Base-by-base conservation (phyloP, 805 yeast species). In the Metschnikowia reukaufii region DNA sequence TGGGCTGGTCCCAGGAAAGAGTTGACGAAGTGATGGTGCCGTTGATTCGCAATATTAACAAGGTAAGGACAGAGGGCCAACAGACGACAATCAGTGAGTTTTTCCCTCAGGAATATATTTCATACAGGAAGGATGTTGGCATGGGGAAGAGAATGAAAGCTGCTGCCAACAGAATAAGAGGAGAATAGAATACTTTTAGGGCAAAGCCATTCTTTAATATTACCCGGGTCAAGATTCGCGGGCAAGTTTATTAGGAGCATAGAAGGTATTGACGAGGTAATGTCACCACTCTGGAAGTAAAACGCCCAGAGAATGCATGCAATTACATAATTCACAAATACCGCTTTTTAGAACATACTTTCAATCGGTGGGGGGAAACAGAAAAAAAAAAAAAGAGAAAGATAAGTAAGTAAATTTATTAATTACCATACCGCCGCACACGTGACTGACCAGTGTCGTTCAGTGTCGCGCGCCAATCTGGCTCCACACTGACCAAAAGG, bases 11-110 rank as follows among this genome's bases (percentile, higher is more conserved):
- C 2, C 82, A 81, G 57, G 82, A 76, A 7, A 76, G 80, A 48
- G 84, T 88, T 2, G 96, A 92, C 59, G 91, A 88, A 58, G 83
- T 90, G 3, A 69, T 94, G 61, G 74, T 91, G 16, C 99, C 99
- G 2, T 78, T 94, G 45, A 84, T 94, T 15, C 77, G 83, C 55
- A 90, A 85, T 56, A 77, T 90, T 69, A 90, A 90, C 62, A 74
- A 77, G 51, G 79, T 82, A 49, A 72, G 74, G 52, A 66, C 74
- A 40, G 74, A 75, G 49, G 80, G 82, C 0, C 68, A 72, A 19
- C 92, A 86, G 56, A 64, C 79, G 3, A 81, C 83, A 0, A 64
- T 86, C 16, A 79, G 77, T 10, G 89, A 84, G 60, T 86, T 84
- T 58, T 85, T 84, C 62, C 86, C 88, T 0, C 76, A 75, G 32